Percentiles rank a stretch among this genome's conserved stretches.
Evolutionary conservation across 768 basidiomycete species (phyloP).

Genomic region (Strobilomyces dryophilus): DNA sequence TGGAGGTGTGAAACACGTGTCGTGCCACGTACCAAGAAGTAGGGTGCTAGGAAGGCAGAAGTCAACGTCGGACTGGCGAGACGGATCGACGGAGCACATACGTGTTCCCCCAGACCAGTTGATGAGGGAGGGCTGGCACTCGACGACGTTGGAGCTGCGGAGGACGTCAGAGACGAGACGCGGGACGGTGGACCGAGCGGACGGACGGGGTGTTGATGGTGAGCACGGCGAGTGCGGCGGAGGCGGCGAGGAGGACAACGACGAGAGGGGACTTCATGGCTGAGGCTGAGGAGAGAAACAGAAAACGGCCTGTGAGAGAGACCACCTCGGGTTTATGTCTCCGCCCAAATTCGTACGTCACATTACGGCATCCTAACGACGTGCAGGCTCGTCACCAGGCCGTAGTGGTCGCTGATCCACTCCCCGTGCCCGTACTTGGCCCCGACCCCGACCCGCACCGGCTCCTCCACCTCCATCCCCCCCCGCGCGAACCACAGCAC

Average conservation of each 20-base stretch:
- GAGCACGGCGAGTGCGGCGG: slow-evolving; percentile 45
- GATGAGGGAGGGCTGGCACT: slow-evolving; percentile 47
- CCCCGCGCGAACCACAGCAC: slow-evolving; percentile 51
- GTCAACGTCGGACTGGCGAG: no score
- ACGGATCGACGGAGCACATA: neutral
- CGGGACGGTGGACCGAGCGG: neutral
- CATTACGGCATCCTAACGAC: slow-evolving; percentile 11
- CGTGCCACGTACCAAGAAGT: no score
- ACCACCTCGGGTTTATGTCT: slow-evolving; percentile 26
- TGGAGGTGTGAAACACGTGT: neutral
- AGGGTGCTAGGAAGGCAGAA: no score
- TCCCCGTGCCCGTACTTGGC: slow-evolving; percentile 38
- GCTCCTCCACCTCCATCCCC: slow-evolving; percentile 49
- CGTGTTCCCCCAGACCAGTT: neutral
- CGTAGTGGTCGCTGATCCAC: slow-evolving; percentile 71
- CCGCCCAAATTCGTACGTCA: slow-evolving; percentile 24
- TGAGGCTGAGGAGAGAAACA: slow-evolving; percentile 9
- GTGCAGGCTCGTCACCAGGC: slow-evolving; percentile 43
- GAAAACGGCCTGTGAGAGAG: neutral
- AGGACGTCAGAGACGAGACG: slow-evolving; percentile 1
- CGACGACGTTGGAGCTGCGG: slow-evolving; percentile 42
- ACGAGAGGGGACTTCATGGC: slow-evolving; percentile 48
- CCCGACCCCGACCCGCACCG: slow-evolving; percentile 54
- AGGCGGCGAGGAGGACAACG: slow-evolving; percentile 40
- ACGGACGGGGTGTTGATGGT: slow-evolving; percentile 73